Evolutionary conservation across 805 yeast species (phyloP).

Genomic region (Candida sithepensis): DNA sequence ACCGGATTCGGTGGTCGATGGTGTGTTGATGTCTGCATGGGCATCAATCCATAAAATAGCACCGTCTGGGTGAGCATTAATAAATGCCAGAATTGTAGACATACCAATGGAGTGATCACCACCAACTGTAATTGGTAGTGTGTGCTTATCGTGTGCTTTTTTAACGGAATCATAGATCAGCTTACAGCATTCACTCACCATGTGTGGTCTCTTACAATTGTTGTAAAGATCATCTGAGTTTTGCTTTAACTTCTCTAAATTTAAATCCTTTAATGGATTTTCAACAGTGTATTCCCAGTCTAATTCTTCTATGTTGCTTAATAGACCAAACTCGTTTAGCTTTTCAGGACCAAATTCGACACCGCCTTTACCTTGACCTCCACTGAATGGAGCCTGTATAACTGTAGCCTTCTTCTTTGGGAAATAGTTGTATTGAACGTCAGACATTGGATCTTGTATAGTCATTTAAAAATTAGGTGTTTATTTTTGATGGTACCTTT

Average conservation of each 20-base stretch:
- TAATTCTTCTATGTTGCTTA: conserved; percentile 54
- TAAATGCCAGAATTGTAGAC: conserved; percentile 84
- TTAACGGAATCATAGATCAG: conserved; percentile 59
- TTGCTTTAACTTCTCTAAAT: conserved; percentile 40
- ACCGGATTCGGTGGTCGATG: conserved; percentile 78
- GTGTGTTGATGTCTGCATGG: conserved; percentile 94
- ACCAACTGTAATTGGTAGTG: conserved; percentile 81
- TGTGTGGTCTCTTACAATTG: conserved; percentile 64
- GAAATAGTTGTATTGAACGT: conserved; percentile 47
- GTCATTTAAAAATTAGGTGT: background rate
- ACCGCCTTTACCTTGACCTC: conserved; percentile 93
- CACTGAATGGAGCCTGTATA: conserved; percentile 88
- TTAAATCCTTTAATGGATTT: conserved; percentile 51
- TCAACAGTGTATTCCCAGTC: conserved; percentile 65
- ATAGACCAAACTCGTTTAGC: conserved; percentile 68
- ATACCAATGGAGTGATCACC: conserved; percentile 98
- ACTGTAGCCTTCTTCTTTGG: conserved; percentile 58
- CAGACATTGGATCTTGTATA: conserved; percentile 7
- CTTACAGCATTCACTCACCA: conserved; percentile 72
- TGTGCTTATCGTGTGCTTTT: conserved; percentile 42
- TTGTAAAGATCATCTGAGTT: conserved; percentile 48
- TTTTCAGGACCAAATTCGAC: conserved; percentile 93
- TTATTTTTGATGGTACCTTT: no score
- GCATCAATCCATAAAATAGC: conserved; percentile 96
- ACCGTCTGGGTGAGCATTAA: conserved; percentile 77